Percentiles rank a stretch among this genome's conserved stretches.
Evolutionary conservation across 331 rosid species (phyloP).

Genomic region (Malus hybrid): DNA sequence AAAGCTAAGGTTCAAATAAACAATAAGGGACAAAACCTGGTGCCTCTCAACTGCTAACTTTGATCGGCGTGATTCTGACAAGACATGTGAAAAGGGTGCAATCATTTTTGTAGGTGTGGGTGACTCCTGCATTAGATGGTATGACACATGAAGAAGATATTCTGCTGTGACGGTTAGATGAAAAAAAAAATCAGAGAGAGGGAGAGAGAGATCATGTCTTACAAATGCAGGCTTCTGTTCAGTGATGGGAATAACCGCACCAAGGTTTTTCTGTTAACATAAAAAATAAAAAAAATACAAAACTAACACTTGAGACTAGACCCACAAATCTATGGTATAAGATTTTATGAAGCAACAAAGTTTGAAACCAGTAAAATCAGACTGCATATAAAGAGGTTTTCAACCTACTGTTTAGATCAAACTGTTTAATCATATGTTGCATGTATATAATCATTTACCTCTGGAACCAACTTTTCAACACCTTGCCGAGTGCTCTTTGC

Average conservation of each 20-base stretch:
- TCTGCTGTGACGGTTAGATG: neutral
- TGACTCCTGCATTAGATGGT: slow-evolving; percentile 53
- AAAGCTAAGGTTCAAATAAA: neutral
- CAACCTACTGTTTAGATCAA: too few relatives aligned
- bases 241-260: slow-evolving; percentile 39
- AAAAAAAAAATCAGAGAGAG: slow-evolving; percentile 5
- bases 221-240: slow-evolving; percentile 63
- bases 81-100: slow-evolving; percentile 41
- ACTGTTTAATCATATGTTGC: neutral
- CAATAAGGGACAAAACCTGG: slow-evolving; percentile 45
- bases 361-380: neutral
- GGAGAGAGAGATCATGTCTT: slow-evolving; percentile 22
- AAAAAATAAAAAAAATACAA: neutral
- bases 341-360: neutral
- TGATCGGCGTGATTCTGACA: slow-evolving; percentile 74
- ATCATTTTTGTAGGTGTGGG: slow-evolving; percentile 82
- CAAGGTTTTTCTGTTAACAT: slow-evolving; percentile 49
- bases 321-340: neutral
- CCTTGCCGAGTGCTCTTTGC: slow-evolving; percentile 60
- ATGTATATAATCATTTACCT: slow-evolving; percentile 36
- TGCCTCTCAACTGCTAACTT: slow-evolving; percentile 71
- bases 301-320: neutral
- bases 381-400: neutral
- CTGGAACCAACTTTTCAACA: slow-evolving; percentile 52
- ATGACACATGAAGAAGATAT: neutral